Base-by-base conservation (phyloP, 192 early-diverging fungal genomes). In the Diversispora epigaea region DNA sequence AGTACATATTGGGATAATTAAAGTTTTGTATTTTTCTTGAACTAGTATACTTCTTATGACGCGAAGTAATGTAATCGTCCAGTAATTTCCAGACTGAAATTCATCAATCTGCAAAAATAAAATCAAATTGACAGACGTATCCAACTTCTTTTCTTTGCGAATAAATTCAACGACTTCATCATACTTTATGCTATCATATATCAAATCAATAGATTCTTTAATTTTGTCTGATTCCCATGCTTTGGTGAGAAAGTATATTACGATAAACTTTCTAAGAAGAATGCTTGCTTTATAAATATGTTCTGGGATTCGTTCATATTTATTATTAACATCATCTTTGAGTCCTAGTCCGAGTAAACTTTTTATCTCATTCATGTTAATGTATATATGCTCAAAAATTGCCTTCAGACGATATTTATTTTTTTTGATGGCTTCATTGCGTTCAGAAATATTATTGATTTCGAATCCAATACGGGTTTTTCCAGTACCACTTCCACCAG, bases 311-410 rank as follows among this genome's bases (percentile, higher is more conserved):
- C 61, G 19, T 8, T 19, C 25, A 39, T 63, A 63, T 63, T 5
- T 39, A 39, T 63, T 63, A 44, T 9, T 6, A 63, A 9, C 6
- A 63, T 63, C 19, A 43, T 39, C 5, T 7, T 39, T 3, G 17
- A 39, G 3, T 44, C 7, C 61, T 32, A 8, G 5, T 63, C 32
- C 61, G 40, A 63, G 61, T 6, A 63, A 39, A 1, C 40, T 39
- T 63, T 39, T 63, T 63, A 63, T 63, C 61, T 63, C 61, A 63
- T 63, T 63, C 32, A 63, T 63, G 61, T 39, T 43, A 39, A 63
- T 63, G 40, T 63, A 63, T 63, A 63, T 41, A 58, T 58, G 57
- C n/a, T n/a, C n/a, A n/a, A n/a, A n/a, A n/a, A n/a, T n/a, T n/a
- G n/a, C n/a, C n/a, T n/a, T n/a, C n/a, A n/a, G n/a, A n/a, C n/a